Conservation (phyloP, 2,329 filamentous ascomycete species). For the Gliomastix tumulicola region DNA sequence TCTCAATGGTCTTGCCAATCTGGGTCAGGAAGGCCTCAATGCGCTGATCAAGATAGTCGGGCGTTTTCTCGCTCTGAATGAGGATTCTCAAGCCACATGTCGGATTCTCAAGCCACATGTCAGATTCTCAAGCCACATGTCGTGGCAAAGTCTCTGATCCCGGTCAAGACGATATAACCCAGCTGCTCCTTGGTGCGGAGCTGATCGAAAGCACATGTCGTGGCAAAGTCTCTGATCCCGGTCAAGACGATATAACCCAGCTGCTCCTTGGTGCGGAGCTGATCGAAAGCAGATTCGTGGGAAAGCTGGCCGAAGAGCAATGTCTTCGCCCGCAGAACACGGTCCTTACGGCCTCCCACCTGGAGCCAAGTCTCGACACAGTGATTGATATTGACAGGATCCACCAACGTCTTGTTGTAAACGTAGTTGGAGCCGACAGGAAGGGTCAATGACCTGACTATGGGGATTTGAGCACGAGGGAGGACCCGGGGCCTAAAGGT, state of each 20-base stretch:
- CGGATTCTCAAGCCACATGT: no score
- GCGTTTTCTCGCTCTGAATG: slow-evolving; percentile 85
- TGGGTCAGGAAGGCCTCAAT: slow-evolving; percentile 77
- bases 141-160: slow-evolving; percentile 62
- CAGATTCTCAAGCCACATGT: slow-evolving; percentile 84
- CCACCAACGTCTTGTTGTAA: slow-evolving; percentile 73
- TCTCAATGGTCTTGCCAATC: slow-evolving; percentile 58
- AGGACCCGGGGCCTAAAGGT: slow-evolving; percentile 68
- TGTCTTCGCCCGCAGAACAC: slow-evolving; percentile 65
- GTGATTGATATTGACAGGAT: slow-evolving; percentile 84
- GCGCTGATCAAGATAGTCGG: slow-evolving; percentile 75
- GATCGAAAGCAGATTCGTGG: slow-evolving; percentile 90
- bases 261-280: slow-evolving; percentile 93
- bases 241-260: slow-evolving; percentile 95
- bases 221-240: slow-evolving; percentile 62
- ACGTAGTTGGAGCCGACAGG: slow-evolving; percentile 77
- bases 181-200: slow-evolving; percentile 95
- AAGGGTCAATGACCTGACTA: slow-evolving; percentile 69
- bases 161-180: slow-evolving; percentile 91
- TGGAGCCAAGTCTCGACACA: slow-evolving; percentile 75
- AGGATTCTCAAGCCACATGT: no score
- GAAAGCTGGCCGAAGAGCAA: slow-evolving; percentile 83
- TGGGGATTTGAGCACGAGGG: slow-evolving; percentile 72
- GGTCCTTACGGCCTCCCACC: slow-evolving; percentile 62
- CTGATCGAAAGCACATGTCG: slow-evolving; percentile 88